Conservation (phyloP, 768 basidiomycete species). For the Lentinula sp. region DNA sequence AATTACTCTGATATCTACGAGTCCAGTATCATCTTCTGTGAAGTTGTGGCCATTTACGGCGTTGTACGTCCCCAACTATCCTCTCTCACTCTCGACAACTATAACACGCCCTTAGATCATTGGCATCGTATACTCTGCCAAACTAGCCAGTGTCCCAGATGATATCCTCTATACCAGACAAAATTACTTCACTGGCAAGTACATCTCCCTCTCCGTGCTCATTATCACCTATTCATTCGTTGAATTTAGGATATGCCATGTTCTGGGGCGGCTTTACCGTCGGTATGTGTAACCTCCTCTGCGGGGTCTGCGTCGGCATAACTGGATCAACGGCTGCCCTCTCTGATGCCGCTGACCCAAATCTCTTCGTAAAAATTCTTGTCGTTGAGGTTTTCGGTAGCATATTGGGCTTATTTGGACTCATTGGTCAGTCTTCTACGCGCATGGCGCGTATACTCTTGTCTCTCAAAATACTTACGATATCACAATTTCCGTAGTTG, state of each 20-base stretch:
- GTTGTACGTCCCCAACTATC: slow-evolving; percentile 49
- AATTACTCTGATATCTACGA: background rate
- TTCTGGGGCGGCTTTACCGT: slow-evolving; percentile 98
- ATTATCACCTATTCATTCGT: background rate
- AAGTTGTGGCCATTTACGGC: slow-evolving; percentile 98
- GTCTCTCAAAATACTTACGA: background rate
- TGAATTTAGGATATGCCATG: slow-evolving; percentile 70
- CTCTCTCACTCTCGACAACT: background rate
- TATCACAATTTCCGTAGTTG: slow-evolving; percentile 42
- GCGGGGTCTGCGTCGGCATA: slow-evolving; percentile 90
- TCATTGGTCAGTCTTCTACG: slow-evolving; percentile 64
- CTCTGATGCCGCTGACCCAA: slow-evolving; percentile 92
- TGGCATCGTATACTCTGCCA: slow-evolving; percentile 92
- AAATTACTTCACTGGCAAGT: slow-evolving; percentile 88
- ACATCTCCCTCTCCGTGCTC: background rate
- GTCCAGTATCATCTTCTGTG: slow-evolving; percentile 94
- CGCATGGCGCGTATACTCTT: background rate
- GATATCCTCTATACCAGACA: slow-evolving; percentile 69
- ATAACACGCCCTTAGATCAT: slow-evolving; percentile 60
- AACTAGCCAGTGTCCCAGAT: slow-evolving; percentile 58
- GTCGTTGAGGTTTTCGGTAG: slow-evolving; percentile 94
- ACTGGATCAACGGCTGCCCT: slow-evolving; percentile 94
- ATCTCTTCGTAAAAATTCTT: slow-evolving; percentile 92
- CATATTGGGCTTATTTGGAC: slow-evolving; percentile 87
- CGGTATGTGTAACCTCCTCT: slow-evolving; percentile 90